Percentiles rank a stretch among this genome's conserved stretches.
phyloP scores from a whole-genome alignment of 2,329 filamentous ascomycete genomes.

The Penicillium sp. region DNA sequence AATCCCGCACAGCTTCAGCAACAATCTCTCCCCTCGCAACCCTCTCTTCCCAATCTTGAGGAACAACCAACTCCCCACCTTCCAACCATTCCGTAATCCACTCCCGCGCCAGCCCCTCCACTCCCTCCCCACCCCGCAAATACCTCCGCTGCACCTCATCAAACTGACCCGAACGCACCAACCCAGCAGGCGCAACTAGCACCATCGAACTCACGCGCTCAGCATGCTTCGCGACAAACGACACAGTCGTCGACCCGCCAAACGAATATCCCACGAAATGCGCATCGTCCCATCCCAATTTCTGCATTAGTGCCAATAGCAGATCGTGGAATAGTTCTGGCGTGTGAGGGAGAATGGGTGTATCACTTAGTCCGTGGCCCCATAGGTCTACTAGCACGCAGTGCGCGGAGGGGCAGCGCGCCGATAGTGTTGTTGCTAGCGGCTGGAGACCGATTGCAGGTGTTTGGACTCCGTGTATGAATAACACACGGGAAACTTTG shows the following conservation, averaged over 20 bases:
- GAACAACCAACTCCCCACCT: constrained; percentile 45
- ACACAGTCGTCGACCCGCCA: constrained; percentile 43
- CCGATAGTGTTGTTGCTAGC: constrained; percentile 38
- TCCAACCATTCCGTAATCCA: constrained; percentile 46
- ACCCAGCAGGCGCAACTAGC: constrained; percentile 51
- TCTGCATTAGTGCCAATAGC: constrained; percentile 41
- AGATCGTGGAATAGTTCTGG: constrained; percentile 45
- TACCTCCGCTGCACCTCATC: constrained; percentile 18
- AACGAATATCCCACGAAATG: constrained; percentile 55
- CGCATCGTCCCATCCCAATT: constrained; percentile 43
- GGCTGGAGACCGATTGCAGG: constrained; percentile 51
- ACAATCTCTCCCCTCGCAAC: constrained; percentile 47
- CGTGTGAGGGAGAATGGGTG: constrained; percentile 45
- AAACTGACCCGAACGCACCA: constrained; percentile 35
- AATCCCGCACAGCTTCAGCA: constrained; percentile 48
- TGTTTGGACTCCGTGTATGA: constrained; percentile 55
- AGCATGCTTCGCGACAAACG: constrained; percentile 38
- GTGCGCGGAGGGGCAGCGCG: constrained; percentile 37
- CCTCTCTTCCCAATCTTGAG: constrained; percentile 47
- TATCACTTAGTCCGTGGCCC: constrained; percentile 56
- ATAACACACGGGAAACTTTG: constrained; percentile 35
- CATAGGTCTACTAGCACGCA: constrained; percentile 52
- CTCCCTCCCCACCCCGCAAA: constrained; percentile 23
- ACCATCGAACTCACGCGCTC: constrained; percentile 35
- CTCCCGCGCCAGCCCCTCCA: constrained; percentile 33